Conservation (phyloP, 2,329 filamentous ascomycete species). For the Penicillium sp. region DNA sequence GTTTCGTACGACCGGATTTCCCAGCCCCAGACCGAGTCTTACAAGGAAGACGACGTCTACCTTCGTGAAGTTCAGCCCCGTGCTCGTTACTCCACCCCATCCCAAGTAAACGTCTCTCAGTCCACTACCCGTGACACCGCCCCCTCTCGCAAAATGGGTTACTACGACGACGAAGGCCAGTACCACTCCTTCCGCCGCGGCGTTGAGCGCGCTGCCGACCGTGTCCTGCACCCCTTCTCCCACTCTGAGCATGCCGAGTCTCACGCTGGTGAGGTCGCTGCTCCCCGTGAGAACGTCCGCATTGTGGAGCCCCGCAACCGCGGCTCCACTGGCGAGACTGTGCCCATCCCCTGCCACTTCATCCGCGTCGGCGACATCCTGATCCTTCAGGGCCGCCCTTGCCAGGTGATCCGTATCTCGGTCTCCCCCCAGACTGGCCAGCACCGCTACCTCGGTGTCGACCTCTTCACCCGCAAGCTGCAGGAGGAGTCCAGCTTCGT, state of each 20-base stretch:
- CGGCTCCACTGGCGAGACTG: conserved; percentile 67
- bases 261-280: conserved; percentile 43
- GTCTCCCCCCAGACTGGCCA: conserved; percentile 97
- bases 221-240: conserved; percentile 59
- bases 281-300: conserved; percentile 49
- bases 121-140: conserved; percentile 53
- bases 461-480: conserved; percentile 99
- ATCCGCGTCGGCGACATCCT: conserved; percentile 98
- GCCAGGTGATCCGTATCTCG: conserved; percentile 99
- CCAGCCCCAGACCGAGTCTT: conserved; percentile 30
- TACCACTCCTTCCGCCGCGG: conserved; percentile 73
- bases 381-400: conserved; percentile 97
- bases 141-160: conserved; percentile 66
- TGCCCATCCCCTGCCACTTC: conserved; percentile 99
- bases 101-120: conserved; percentile 52
- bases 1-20: conserved; percentile 33
- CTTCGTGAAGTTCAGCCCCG: conserved; percentile 31
- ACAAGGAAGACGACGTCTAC: conserved; percentile 38
- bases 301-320: conserved; percentile 51
- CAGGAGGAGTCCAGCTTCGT: conserved; percentile 98
- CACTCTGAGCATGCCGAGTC: conserved; percentile 43
- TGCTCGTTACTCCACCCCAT: conserved; percentile 34
- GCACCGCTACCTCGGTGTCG: conserved; percentile 99
- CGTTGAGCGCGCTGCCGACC: conserved; percentile 64
- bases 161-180: conserved; percentile 75